phyloP scores from a whole-genome alignment of 192 early-diverging fungal species.

The Coemansia sp. region DNA sequence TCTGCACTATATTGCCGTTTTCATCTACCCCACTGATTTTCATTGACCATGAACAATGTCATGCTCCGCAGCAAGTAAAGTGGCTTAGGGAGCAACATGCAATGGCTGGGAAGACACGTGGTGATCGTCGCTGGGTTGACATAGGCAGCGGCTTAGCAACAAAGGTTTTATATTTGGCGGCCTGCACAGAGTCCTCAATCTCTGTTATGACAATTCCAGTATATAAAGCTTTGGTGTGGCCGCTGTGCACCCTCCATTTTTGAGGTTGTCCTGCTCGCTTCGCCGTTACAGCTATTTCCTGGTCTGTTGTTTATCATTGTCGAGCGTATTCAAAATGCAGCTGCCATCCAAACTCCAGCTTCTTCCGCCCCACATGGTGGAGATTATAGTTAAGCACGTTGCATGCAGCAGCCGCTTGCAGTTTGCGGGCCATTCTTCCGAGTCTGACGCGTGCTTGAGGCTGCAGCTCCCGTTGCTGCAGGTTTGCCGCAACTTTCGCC shows the following conservation, averaged over 20 bases:
- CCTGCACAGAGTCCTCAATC: too few species aligned
- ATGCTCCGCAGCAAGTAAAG: too few species aligned
- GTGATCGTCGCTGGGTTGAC: too few species aligned
- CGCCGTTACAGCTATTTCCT: too few species aligned
- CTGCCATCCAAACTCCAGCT: not conserved
- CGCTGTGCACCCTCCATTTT: not conserved
- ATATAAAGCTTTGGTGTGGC: too few species aligned
- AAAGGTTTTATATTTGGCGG: too few species aligned
- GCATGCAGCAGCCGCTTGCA: not conserved
- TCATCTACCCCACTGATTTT: not conserved
- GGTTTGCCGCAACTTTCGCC: conserved; percentile 1
- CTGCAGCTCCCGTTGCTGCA: not conserved
- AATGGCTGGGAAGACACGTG: too few species aligned
- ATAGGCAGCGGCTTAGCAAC: too few species aligned
- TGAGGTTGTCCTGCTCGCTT: not conserved
- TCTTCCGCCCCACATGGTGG: not conserved
- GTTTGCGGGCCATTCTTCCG: not conserved
- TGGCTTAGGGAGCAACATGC: too few species aligned
- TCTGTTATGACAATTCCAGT: too few species aligned
- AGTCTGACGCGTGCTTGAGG: not conserved
- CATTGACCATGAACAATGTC: too few species aligned
- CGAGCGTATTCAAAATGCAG: not conserved
- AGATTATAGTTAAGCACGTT: not conserved
- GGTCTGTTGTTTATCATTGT: not conserved
- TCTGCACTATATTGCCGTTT: not conserved